Evolutionary conservation across 176 grass and related monocot genomes (phyloP).

Genomic region (Ensete ventricosum): DNA sequence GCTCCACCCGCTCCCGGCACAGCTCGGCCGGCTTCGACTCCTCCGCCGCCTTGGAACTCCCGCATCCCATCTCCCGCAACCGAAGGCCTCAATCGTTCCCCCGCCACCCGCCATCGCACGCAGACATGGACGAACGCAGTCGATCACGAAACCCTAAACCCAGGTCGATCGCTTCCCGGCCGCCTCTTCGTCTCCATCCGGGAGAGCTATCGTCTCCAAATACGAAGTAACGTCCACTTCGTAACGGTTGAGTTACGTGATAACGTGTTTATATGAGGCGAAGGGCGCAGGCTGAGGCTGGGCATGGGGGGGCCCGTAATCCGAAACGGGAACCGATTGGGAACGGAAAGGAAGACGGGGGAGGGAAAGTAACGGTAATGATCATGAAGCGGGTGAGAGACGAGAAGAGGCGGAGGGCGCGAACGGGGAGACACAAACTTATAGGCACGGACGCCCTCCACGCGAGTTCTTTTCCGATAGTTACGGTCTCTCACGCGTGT

Average conservation of each 20-base stretch:
- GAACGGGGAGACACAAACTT: too few relatives aligned
- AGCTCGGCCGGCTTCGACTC: constrained; percentile 27
- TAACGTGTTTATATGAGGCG: not conserved
- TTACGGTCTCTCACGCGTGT: too few relatives aligned
- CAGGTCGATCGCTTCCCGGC: too few relatives aligned
- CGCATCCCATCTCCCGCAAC: constrained; percentile 22
- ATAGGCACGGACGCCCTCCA: too few relatives aligned
- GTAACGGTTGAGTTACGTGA: not conserved
- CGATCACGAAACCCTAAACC: not conserved
- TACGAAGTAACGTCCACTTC: not conserved
- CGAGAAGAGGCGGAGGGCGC: too few relatives aligned
- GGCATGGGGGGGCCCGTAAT: not conserved
- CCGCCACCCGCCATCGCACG: not conserved
- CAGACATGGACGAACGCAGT: not conserved
- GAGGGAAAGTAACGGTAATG: not conserved
- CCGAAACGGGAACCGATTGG: not conserved
- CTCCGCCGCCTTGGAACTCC: not conserved
- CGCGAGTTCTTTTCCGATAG: too few relatives aligned
- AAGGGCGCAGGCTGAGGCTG: not conserved
- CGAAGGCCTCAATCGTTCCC: constrained; percentile 19
- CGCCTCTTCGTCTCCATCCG: not conserved
- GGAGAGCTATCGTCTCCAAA: not conserved
- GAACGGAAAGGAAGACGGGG: not conserved
- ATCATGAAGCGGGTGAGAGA: not conserved
- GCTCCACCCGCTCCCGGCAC: constrained; percentile 57